These are phyloP conservation scores for Phytophthora palmivora DNA, from an alignment of 352 stramenopile species.

Conservation along the genomic window DNA sequence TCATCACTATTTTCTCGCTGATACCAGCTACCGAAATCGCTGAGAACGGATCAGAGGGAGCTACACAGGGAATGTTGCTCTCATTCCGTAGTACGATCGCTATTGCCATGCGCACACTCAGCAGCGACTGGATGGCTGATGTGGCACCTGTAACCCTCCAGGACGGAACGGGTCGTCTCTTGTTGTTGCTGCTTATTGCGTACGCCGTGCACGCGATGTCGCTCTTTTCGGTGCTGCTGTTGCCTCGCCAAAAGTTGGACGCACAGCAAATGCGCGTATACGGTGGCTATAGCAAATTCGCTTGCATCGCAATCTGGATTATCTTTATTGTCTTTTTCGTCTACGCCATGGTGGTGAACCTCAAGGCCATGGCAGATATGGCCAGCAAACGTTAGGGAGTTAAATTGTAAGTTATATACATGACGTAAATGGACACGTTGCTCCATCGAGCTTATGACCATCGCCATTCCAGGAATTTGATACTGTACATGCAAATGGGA, in stretches of 20 bases:
- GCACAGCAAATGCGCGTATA: slow-evolving; percentile 72
- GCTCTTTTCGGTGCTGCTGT: slow-evolving; percentile 58
- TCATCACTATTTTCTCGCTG: slow-evolving; percentile 78
- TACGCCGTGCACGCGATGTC: slow-evolving; percentile 63
- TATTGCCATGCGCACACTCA: slow-evolving; percentile 64
- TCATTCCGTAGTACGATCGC: slow-evolving; percentile 68
- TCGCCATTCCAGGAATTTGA: no score
- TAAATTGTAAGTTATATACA: slow-evolving; percentile 35
- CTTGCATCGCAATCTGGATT: slow-evolving; percentile 54
- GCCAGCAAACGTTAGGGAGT: slow-evolving; percentile 19
- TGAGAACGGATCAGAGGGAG: slow-evolving; percentile 73
- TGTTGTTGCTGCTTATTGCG: slow-evolving; percentile 56
- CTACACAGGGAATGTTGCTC: slow-evolving; percentile 68
- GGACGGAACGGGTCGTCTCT: slow-evolving; percentile 36
- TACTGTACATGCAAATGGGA: no score
- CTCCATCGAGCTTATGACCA: no score
- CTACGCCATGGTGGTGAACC: slow-evolving; percentile 61
- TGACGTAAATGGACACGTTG: no score
- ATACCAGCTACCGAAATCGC: slow-evolving; percentile 74
- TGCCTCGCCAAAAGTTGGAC: slow-evolving; percentile 70
- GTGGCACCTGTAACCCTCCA: slow-evolving; percentile 34
- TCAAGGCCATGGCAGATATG: slow-evolving; percentile 50
- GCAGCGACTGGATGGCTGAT: slow-evolving; percentile 52
- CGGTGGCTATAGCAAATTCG: slow-evolving; percentile 63
- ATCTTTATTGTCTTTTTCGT: slow-evolving; percentile 71